A percentile compares a stretch with the other conserved stretches of the same genome.
phyloP scores from a whole-genome alignment of 768 basidiomycete species.

The Amanita inopinata region DNA sequence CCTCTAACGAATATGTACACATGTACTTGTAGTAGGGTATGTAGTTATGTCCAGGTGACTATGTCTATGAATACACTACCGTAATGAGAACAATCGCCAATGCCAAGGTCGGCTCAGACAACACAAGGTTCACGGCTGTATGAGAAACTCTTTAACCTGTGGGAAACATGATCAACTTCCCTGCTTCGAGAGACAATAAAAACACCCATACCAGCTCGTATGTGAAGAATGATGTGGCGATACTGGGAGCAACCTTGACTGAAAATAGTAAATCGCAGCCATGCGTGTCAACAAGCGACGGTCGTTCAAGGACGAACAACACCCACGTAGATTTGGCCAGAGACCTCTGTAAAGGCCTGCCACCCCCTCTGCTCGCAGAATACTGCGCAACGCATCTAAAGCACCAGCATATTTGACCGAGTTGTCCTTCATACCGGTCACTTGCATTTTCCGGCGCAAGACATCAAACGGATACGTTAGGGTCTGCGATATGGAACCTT shows the following conservation, averaged over 20 bases:
- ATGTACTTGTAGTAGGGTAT: no score
- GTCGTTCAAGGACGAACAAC: constrained; percentile 8
- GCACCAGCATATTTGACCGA: constrained; percentile 72
- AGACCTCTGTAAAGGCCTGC: constrained; percentile 75
- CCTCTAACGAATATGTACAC: no score
- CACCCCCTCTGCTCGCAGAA: constrained; percentile 66
- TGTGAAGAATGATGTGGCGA: constrained; percentile 79
- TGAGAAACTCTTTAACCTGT: constrained; percentile 29
- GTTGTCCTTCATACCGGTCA: constrained; percentile 64
- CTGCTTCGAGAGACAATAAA: neutral
- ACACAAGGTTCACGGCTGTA: constrained; percentile 20
- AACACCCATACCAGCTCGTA: constrained; percentile 49
- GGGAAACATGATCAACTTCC: constrained; percentile 7
- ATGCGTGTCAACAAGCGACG: constrained; percentile 6
- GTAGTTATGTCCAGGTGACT: no score
- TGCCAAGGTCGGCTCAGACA: neutral
- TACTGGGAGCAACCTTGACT: constrained; percentile 91
- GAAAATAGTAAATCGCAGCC: constrained; percentile 8
- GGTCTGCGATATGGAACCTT: constrained; percentile 87
- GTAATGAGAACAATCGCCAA: no score
- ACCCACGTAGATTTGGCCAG: constrained; percentile 83
- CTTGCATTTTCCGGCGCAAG: constrained; percentile 91
- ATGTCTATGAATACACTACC: neutral
- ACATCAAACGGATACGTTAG: constrained; percentile 96
- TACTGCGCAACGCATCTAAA: constrained; percentile 62